phyloP scores from a whole-genome alignment of 805 yeast genomes.

The Myxozyma udenii region DNA sequence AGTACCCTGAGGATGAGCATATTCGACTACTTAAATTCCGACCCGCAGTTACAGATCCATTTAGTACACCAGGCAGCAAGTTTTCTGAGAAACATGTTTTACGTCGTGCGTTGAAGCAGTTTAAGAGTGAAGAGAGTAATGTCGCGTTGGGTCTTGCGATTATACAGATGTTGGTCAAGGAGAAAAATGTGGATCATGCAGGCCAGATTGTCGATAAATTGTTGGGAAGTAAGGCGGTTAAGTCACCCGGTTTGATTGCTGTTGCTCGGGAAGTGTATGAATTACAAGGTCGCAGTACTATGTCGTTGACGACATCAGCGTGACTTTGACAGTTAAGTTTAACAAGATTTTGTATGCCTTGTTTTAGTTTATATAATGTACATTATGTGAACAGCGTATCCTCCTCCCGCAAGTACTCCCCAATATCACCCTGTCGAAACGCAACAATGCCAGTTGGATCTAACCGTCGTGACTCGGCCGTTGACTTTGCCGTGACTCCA shows the following conservation, averaged over 20 bases:
- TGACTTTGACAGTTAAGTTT: no score
- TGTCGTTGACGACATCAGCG: not conserved
- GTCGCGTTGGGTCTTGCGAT: conserved; percentile 34
- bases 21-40: conserved; percentile 12
- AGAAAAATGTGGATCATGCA: conserved; percentile 33
- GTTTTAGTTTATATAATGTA: not conserved
- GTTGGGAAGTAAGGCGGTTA: conserved; percentile 7
- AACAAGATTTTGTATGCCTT: no score
- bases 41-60: conserved; percentile 25
- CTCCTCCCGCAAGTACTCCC: conserved; percentile 96
- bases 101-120: conserved; percentile 32
- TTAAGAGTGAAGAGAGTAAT: conserved; percentile 34
- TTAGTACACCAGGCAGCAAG: conserved; percentile 23
- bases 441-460: conserved; percentile 95
- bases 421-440: conserved; percentile 95
- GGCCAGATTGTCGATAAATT: conserved; percentile 32
- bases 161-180: conserved; percentile 33
- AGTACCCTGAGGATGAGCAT: conserved; percentile 23
- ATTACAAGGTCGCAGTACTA: conserved; percentile 41
- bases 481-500: conserved; percentile 90
- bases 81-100: conserved; percentile 22
- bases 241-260: conserved; percentile 48
- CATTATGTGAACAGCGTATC: conserved; percentile 67
- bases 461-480: conserved; percentile 78
- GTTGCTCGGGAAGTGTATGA: conserved; percentile 52